Conservation (phyloP, 805 yeast genomes). For the Yamadazyma kitorensis region DNA sequence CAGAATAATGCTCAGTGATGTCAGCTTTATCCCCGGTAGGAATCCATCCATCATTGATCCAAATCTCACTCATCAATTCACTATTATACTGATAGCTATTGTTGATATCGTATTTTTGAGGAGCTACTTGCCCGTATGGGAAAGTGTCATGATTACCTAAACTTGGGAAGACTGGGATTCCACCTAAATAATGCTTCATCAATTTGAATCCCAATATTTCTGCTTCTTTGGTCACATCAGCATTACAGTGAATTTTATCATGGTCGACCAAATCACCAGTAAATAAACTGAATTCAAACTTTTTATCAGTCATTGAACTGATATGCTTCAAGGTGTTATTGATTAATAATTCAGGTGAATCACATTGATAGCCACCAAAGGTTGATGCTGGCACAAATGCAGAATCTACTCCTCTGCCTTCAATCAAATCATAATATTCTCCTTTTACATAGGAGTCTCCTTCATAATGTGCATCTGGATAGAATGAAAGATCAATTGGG, state of each 20-base stretch:
- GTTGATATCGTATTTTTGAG: constrained; percentile 25
- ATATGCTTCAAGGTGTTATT: constrained; percentile 49
- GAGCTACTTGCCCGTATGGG: constrained; percentile 70
- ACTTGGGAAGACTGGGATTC: constrained; percentile 57
- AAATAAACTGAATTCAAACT: constrained; percentile 60
- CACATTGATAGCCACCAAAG: constrained; percentile 63
- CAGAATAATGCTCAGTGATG: constrained; percentile 49
- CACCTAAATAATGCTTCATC: constrained; percentile 48
- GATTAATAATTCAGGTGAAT: constrained; percentile 61
- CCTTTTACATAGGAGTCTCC: constrained; percentile 25
- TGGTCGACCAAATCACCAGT: constrained; percentile 77
- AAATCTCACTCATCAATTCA: constrained; percentile 33
- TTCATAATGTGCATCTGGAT: constrained; percentile 26
- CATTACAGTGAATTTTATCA: constrained; percentile 47
- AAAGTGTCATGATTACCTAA: constrained; percentile 71
- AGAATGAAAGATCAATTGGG: constrained; percentile 10
- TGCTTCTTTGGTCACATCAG: constrained; percentile 64
- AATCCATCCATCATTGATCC: constrained; percentile 37
- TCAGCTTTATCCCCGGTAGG: constrained; percentile 20
- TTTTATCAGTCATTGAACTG: constrained; percentile 17
- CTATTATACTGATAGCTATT: constrained; percentile 35
- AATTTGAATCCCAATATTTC: constrained; percentile 68
- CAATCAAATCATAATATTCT: constrained; percentile 29
- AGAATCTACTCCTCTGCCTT: constrained; percentile 15
- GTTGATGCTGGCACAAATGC: constrained; percentile 50